Percentiles rank a stretch among this genome's conserved stretches.
These are phyloP conservation scores for Pseudogymnoascus sp. DNA, from an alignment of 2,329 filamentous ascomycete genomes.

Conservation along the genomic window DNA sequence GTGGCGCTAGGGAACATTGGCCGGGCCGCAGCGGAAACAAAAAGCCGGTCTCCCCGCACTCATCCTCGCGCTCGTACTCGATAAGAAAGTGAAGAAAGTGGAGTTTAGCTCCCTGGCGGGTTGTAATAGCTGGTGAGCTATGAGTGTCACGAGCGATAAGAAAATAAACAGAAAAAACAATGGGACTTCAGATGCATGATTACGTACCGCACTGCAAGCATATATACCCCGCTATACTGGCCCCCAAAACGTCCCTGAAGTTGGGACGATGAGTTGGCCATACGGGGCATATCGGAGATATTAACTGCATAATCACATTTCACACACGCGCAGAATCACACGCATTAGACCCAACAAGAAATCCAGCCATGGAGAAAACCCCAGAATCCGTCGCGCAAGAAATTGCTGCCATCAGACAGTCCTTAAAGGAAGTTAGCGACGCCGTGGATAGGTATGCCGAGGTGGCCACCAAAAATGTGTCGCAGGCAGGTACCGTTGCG, in stretches of 20 bases:
- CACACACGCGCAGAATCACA: background rate
- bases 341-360: background rate
- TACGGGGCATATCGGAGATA: background rate
- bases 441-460: constrained; percentile 16
- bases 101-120: background rate
- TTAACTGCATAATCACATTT: background rate
- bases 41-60: background rate
- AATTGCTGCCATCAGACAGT: constrained; percentile 16
- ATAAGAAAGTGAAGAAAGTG: constrained; percentile 4
- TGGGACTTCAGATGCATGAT: background rate
- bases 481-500: constrained; percentile 7
- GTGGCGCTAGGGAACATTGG: background rate
- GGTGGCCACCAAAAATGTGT: constrained; percentile 13
- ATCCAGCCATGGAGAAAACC: constrained; percentile 1
- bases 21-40: background rate
- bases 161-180: background rate
- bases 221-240: background rate
- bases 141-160: constrained; percentile 3
- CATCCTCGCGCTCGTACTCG: background rate
- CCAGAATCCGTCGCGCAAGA: constrained; percentile 15
- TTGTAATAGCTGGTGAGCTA: background rate
- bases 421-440: constrained; percentile 15
- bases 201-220: background rate
- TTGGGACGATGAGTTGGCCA: background rate
- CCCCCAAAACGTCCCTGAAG: background rate